Percentiles rank a stretch among this genome's conserved stretches.
Conservation (phyloP, 2,329 filamentous ascomycete genomes). For the Microdochium trichocladiopsis region DNA sequence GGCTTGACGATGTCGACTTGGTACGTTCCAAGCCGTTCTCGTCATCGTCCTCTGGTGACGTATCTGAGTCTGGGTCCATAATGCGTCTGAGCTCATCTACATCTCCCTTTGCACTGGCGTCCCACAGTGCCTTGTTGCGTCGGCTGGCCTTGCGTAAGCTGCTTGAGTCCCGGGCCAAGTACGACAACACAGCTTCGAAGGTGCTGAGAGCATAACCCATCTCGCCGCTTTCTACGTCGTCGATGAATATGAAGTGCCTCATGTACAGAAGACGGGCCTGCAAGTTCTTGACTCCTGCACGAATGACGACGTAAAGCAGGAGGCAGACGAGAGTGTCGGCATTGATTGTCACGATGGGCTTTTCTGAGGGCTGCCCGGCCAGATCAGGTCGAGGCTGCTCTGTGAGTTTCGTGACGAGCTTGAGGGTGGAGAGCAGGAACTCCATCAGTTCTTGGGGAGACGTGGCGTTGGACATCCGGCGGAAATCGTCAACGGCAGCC, state of each 20-base stretch:
- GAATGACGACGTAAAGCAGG: conserved; percentile 84
- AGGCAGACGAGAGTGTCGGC: conserved; percentile 91
- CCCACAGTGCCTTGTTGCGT: conserved; percentile 82
- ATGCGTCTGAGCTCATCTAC: conserved; percentile 69
- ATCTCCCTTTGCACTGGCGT: conserved; percentile 73
- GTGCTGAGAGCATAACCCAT: conserved; percentile 95
- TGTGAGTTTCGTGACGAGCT: conserved; percentile 67
- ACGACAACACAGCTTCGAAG: conserved; percentile 87
- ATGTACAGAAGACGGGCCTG: conserved; percentile 91
- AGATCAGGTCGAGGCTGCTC: conserved; percentile 34
- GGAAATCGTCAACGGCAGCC: conserved; percentile 80
- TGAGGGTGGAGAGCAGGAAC: conserved; percentile 71
- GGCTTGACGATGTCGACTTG: conserved; percentile 30
- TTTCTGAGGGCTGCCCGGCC: conserved; percentile 36
- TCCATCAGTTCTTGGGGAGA: conserved; percentile 88
- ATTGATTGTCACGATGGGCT: conserved; percentile 56
- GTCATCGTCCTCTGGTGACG: conserved; percentile 21
- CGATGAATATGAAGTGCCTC: conserved; percentile 94
- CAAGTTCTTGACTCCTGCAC: conserved; percentile 79
- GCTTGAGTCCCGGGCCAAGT: conserved; percentile 75
- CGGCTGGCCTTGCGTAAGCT: conserved; percentile 78
- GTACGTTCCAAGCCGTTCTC: conserved; percentile 33
- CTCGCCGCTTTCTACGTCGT: conserved; percentile 94
- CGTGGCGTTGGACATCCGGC: conserved; percentile 69
- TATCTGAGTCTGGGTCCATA: conserved; percentile 62